Base-by-base conservation (phyloP, 129 eudicot species). In the Apium graveolens region DNA sequence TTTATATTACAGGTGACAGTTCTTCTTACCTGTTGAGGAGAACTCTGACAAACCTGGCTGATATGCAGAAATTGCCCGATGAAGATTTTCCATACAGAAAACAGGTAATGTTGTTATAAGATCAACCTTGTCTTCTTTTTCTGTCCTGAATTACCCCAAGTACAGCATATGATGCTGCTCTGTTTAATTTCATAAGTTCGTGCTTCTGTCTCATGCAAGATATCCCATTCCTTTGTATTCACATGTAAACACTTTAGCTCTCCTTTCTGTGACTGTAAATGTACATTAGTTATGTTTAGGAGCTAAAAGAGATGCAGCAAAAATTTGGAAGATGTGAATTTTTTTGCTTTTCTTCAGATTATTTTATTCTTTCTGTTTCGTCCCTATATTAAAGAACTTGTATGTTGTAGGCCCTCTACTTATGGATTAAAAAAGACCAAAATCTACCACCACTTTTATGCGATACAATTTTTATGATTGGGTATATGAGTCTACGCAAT, bases 41-140 rank as follows among this genome's bases (percentile, higher is more conserved):
- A 48, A 84, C 93, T 65, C 87, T 96, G 32, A 77, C 79, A 84
- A 90, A 82, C 92, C 86, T 96, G 87, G 93, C 87, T 39, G 96
- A 83, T 20, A 92, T 96, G 86, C 95, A 92, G 81, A 90, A 96
- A 70, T 81, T 92, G 87, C 89, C 95, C 11, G 99, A 90, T 82
- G 95, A 87, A 76, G 99, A 92, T 76, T 90, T 96, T 32, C 83
- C 89, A 27, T 91, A 83, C 86, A 86, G 95, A 82, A 89, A 87
- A 85, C 92, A 92, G 97, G 97, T 92, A 77, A 42, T 3, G 35
- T 57, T 1, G 14, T n/a, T 29, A 38, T 68, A 45, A 53, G 31
- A 74, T 57, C 12, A 69, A 77, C 39, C 13, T 38, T 77, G 32
- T 78, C 24, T 20, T 43, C 48, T 18, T 8, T 13, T 4, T 45